Percentiles rank a stretch among this genome's conserved stretches.
Evolutionary conservation across 2,329 filamentous ascomycete species (phyloP).

Genomic region (Cadophora sp.): DNA sequence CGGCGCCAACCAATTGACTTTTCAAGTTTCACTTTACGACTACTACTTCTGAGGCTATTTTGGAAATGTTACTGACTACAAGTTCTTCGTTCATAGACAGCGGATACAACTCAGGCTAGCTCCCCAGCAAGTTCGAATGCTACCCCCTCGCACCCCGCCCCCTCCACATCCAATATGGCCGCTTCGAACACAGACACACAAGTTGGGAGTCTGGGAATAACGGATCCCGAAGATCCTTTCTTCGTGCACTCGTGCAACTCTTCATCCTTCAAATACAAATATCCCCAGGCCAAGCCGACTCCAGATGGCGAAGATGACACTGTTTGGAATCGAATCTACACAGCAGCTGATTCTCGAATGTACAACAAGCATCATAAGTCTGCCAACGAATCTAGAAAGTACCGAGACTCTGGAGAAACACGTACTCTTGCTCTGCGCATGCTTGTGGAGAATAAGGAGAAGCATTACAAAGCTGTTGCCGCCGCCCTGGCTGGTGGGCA

Average conservation of each 20-base stretch:
- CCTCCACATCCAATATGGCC: constrained; percentile 6
- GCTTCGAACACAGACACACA: background rate
- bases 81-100: background rate
- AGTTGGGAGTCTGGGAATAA: constrained; percentile 19
- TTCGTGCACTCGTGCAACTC: constrained; percentile 33
- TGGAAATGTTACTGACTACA: background rate
- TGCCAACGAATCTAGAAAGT: constrained; percentile 39
- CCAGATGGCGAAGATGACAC: constrained; percentile 42
- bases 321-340: constrained; percentile 45
- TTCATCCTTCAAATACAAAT: constrained; percentile 44
- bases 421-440: constrained; percentile 38
- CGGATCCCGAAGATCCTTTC: constrained; percentile 22
- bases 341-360: constrained; percentile 43
- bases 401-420: constrained; percentile 38
- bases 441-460: constrained; percentile 41
- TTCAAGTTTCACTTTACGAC: background rate
- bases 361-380: constrained; percentile 43
- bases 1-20: background rate
- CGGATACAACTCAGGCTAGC: constrained; percentile 6
- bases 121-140: background rate
- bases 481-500: constrained; percentile 11
- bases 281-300: constrained; percentile 42
- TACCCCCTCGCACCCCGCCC: constrained; percentile 6
- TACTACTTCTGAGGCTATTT: background rate
- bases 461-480: constrained; percentile 26